A percentile compares a stretch with the other conserved stretches of the same genome.
These are phyloP conservation scores for Colletotrichum acutatum DNA, from an alignment of 2,329 filamentous ascomycete species.

Conservation along the genomic window DNA sequence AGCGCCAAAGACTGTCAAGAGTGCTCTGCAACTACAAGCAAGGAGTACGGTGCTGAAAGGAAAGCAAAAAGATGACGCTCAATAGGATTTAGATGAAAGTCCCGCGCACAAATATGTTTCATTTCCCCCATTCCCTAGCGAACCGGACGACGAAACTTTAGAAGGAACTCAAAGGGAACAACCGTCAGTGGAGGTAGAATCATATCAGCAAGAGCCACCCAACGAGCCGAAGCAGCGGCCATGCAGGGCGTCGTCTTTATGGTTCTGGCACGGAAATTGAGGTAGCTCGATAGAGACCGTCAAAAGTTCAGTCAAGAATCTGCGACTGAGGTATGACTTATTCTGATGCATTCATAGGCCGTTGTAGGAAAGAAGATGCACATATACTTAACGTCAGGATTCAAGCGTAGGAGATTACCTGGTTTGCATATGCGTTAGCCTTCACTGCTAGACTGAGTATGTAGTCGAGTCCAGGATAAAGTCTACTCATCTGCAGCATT, in stretches of 20 bases:
- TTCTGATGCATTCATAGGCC: too few species aligned
- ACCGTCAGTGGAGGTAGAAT: background rate
- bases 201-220: background rate
- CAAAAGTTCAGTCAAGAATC: background rate
- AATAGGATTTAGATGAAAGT: background rate
- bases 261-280: background rate
- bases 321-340: background rate
- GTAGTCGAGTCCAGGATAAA: too few species aligned
- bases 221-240: background rate
- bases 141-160: background rate
- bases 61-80: background rate
- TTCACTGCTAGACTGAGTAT: too few species aligned
- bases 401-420: too few species aligned
- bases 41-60: background rate
- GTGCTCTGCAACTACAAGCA: background rate
- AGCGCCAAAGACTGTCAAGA: background rate
- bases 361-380: too few species aligned
- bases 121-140: background rate
- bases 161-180: background rate
- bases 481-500: too few species aligned
- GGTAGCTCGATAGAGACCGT: background rate
- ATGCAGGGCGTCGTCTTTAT: background rate
- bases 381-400: too few species aligned
- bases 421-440: too few species aligned
- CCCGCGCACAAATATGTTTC: background rate